Conservation (phyloP, 805 yeast genomes). For the Zygosaccharomyces lentus region DNA sequence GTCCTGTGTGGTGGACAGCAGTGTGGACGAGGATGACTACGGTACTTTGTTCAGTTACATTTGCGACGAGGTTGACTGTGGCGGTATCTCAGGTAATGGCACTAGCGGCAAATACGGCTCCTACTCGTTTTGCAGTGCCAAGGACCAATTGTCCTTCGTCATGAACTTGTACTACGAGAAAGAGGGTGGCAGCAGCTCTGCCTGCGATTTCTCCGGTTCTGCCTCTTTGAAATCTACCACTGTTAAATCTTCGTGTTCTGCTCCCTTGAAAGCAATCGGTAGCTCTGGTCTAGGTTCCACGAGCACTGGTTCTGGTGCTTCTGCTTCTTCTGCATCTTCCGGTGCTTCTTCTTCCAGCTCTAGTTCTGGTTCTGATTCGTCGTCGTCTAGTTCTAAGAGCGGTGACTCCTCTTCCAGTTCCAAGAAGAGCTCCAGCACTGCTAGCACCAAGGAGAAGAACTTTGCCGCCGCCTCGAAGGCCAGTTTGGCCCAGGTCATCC, state of each 20-base stretch:
- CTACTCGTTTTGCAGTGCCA: conserved; percentile 64
- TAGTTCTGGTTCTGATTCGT: conserved; percentile 32
- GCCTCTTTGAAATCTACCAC: conserved; percentile 49
- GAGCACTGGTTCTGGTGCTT: conserved; percentile 33
- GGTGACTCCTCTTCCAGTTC: conserved; percentile 12
- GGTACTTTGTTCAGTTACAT: conserved; percentile 52
- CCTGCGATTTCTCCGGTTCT: conserved; percentile 68
- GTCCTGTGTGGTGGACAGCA: conserved; percentile 55
- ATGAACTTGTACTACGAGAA: conserved; percentile 59
- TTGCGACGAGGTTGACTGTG: conserved; percentile 56
- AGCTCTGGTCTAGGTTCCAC: conserved; percentile 60
- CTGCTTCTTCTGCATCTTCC: conserved; percentile 20
- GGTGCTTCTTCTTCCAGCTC: conserved; percentile 31
- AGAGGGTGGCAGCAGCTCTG: conserved; percentile 42
- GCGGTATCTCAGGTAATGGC: conserved; percentile 60
- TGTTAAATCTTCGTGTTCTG: conserved; percentile 51
- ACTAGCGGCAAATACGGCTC: conserved; percentile 64
- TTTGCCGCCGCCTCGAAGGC: conserved; percentile 29
- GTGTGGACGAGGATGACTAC: conserved; percentile 54
- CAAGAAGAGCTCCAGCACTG: conserved; percentile 20
- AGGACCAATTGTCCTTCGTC: conserved; percentile 61
- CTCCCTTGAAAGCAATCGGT: conserved; percentile 64
- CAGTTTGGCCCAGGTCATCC: conserved; percentile 29
- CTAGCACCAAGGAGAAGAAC: conserved; percentile 22
- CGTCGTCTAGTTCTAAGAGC: conserved; percentile 16